Conservation (phyloP, 2,329 filamentous ascomycete genomes). For the Cercospora zeina region DNA sequence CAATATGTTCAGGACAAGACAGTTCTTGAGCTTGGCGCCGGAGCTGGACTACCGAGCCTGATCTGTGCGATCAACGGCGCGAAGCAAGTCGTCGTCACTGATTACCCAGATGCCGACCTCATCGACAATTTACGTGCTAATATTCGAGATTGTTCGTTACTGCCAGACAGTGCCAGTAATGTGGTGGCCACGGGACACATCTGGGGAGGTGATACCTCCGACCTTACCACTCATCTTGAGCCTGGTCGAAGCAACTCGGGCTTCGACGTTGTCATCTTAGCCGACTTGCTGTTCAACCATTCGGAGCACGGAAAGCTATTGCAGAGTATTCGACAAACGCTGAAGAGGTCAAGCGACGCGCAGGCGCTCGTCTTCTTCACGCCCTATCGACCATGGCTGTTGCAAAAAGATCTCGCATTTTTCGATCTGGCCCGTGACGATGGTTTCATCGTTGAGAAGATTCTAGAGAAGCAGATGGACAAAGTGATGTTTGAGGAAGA, state of each 20-base stretch:
- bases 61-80: constrained; percentile 74
- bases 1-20: constrained; percentile 63
- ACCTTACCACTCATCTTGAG: constrained; percentile 61
- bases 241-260: constrained; percentile 39
- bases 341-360: constrained; percentile 58
- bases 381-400: constrained; percentile 87
- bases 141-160: constrained; percentile 58
- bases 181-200: constrained; percentile 65
- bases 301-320: constrained; percentile 79
- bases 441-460: constrained; percentile 75
- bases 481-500: constrained; percentile 88
- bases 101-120: constrained; percentile 82
- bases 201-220: constrained; percentile 70
- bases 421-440: constrained; percentile 72
- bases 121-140: constrained; percentile 77
- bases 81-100: constrained; percentile 68
- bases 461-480: constrained; percentile 79
- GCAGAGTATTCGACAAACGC: constrained; percentile 66
- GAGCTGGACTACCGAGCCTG: constrained; percentile 73
- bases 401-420: constrained; percentile 80
- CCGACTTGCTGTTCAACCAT: constrained; percentile 89
- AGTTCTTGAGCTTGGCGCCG: constrained; percentile 88
- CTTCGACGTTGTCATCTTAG: constrained; percentile 82
- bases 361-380: constrained; percentile 89
- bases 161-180: constrained; percentile 40